Evolutionary conservation across 768 basidiomycete species (phyloP), one percentile per base, ranked within the genome.

Genomic region (Mycena metata): DNA sequence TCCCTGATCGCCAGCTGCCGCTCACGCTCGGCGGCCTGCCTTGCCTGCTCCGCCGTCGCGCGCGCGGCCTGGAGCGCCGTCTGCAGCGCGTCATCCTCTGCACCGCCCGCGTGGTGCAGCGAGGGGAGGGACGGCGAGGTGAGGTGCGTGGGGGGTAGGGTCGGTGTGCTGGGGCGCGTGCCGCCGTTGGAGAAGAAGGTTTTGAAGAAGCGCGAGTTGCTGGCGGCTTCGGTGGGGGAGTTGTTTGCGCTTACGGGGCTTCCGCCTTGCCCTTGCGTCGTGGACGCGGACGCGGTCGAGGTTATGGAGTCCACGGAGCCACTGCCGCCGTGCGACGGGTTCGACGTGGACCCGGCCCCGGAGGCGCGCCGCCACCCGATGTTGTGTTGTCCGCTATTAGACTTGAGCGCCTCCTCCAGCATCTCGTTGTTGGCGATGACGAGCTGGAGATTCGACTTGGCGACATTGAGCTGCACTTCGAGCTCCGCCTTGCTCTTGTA

Each of bases 341-440:
- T 49, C 23, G 30, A 36, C 19, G 33, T 17, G 1, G 23, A 10
- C 24, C 79, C 77, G 55, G 77, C 76, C 5, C 79, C 84, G 65
- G 85, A 86, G 70, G 83, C 83, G 42, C 90, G 83, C 49, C 90
- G 87, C 94, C 94, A 96, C 5, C 94, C 94, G 3, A 95, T 84
- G 65, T 93, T 92, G 72, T 84, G 87, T 2, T 15, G 11, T 7
- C 88, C 83, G 35, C 78, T 82, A 17, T 83, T 84, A 0, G 74
- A 79, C 66, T 83, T 84, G 24, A 98, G 83, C 13, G 95, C 94
- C 65, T 96, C 96, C 76, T 98, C 96, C 10, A 98, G 89, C 96
- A 98, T 98, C 77, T 98, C 96, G 73, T 94, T 95, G 76, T 98
- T 98, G 24, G 91, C 89, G 58, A 94, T 90, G 15, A 96, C 92